Conservation (phyloP, 257 asterid species). For the Nyctanthes arbortristis region DNA sequence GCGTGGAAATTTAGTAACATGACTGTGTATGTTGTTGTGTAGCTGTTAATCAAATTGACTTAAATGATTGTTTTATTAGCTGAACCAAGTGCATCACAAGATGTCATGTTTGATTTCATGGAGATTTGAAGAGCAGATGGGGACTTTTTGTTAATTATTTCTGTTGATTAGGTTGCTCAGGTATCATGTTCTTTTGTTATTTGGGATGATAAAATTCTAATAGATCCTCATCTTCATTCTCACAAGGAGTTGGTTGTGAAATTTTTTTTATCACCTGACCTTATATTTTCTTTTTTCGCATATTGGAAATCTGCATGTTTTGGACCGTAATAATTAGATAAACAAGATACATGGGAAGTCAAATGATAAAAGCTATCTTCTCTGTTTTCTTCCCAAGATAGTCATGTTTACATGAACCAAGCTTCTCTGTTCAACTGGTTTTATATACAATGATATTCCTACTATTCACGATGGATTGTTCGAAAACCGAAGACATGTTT, state of each 20-base stretch:
- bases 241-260: not conserved
- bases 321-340: not conserved
- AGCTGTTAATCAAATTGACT: not conserved
- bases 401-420: not conserved
- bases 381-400: not conserved
- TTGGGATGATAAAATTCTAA: not conserved
- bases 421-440: not conserved
- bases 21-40: not conserved
- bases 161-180: not conserved
- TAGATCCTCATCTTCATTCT: not conserved
- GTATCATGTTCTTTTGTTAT: not conserved
- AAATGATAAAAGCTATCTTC: not conserved
- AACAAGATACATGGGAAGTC: not conserved
- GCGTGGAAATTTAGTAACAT: not conserved
- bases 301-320: no score
- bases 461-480: conserved; percentile 3
- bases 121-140: not conserved
- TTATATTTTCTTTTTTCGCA: not conserved
- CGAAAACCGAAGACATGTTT: not conserved
- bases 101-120: conserved; percentile 6
- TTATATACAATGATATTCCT: not conserved
- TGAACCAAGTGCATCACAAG: conserved; percentile 9
- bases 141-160: not conserved
- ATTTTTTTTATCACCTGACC: not conserved
- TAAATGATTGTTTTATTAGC: not conserved